Conservation (phyloP, 2,329 filamentous ascomycete species). For the Ceratocystis eucalypticola region DNA sequence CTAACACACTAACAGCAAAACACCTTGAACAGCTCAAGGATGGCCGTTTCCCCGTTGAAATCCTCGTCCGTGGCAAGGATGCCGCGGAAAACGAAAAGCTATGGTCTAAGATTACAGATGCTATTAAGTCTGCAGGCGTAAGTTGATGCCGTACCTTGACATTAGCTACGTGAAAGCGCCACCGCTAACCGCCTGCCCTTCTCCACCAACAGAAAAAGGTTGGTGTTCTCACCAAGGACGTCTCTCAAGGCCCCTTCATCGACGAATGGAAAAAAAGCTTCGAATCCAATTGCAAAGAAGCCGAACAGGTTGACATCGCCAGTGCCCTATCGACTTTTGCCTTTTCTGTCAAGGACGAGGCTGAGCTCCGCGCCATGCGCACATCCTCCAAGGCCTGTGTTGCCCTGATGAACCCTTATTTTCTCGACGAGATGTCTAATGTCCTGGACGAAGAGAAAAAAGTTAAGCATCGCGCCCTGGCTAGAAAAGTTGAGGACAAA, state of each 20-base stretch:
- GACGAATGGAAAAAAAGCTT: slow-evolving; percentile 91
- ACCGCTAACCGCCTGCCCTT: slow-evolving; percentile 14
- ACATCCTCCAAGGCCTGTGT: slow-evolving; percentile 90
- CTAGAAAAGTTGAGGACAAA: slow-evolving; percentile 80
- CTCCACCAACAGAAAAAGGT: slow-evolving; percentile 58
- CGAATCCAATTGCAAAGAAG: slow-evolving; percentile 63
- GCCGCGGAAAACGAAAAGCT: slow-evolving; percentile 82
- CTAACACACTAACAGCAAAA: slow-evolving; percentile 47
- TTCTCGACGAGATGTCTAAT: slow-evolving; percentile 95
- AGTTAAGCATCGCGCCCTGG: slow-evolving; percentile 74
- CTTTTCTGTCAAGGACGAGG: slow-evolving; percentile 88
- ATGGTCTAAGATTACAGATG: slow-evolving; percentile 68
- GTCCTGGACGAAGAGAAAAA: slow-evolving; percentile 95
- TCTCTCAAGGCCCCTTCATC: slow-evolving; percentile 72
- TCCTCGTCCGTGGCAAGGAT: slow-evolving; percentile 85
- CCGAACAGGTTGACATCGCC: slow-evolving; percentile 79
- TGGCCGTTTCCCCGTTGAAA: slow-evolving; percentile 82
- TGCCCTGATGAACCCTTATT: slow-evolving; percentile 88
- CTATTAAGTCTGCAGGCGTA: slow-evolving; percentile 78
- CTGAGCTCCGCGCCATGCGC: slow-evolving; percentile 83
- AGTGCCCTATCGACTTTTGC: slow-evolving; percentile 68
- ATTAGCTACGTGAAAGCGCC: background rate
- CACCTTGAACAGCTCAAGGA: slow-evolving; percentile 86
- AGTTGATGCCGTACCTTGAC: slow-evolving; percentile 27
- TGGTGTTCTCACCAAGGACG: slow-evolving; percentile 73